Conservation (phyloP, 306 rosid species). For the Cotoneaster glaucophyllus region DNA sequence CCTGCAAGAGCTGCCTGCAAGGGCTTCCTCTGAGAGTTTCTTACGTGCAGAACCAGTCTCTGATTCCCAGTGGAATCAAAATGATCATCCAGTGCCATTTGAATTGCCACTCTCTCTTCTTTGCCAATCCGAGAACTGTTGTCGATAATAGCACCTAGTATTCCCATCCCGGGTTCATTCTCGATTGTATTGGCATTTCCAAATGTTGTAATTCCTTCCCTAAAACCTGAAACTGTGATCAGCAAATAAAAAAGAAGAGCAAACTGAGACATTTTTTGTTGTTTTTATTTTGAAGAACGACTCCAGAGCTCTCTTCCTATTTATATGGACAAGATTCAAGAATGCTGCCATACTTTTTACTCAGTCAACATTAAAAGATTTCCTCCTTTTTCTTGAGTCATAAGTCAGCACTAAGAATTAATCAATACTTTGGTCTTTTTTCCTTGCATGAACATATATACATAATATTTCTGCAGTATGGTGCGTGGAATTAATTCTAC, state of each 20-base stretch:
- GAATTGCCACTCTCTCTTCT: conserved; percentile 43
- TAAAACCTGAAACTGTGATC: neutral
- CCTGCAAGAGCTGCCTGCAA: conserved; percentile 40
- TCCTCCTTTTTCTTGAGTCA: neutral
- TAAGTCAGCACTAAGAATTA: neutral
- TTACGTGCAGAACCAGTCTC: conserved; percentile 14
- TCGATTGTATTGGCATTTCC: neutral
- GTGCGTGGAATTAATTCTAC: no score
- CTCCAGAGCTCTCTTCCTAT: neutral
- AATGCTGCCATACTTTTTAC: neutral
- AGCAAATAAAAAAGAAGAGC: neutral
- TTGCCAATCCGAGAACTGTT: conserved; percentile 31
- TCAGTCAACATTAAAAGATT: neutral
- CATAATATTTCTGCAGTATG: no score
- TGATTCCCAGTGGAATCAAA: conserved; percentile 7
- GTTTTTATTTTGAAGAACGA: neutral
- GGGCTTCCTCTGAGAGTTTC: conserved; percentile 29
- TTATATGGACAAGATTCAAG: neutral
- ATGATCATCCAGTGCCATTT: conserved; percentile 38
- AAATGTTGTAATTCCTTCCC: neutral
- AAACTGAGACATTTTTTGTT: neutral
- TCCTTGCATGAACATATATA: neutral
- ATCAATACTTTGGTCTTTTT: neutral
- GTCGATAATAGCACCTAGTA: conserved; percentile 35
- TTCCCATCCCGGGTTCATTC: conserved; percentile 2